A percentile compares a stretch with the other conserved stretches of the same genome.
These are phyloP conservation scores for Volvox reticuliferus DNA, from an alignment of 139 green algal species.

Conservation along the genomic window DNA sequence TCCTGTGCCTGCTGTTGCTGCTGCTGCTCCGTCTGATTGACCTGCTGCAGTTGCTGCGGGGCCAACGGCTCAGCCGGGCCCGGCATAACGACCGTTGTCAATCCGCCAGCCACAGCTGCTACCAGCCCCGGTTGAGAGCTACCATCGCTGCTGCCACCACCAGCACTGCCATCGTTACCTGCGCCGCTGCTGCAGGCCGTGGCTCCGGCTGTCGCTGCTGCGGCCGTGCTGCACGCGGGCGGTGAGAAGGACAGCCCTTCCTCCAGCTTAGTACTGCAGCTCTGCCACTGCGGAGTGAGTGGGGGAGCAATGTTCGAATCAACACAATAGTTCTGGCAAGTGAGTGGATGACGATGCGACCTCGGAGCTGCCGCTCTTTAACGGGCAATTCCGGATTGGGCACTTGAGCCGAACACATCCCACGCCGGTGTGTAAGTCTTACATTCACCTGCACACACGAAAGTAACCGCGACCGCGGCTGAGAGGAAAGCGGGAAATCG, in stretches of 20 bases:
- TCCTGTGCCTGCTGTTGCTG: neutral
- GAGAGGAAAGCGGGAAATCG: too few species aligned
- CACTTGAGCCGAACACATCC: too few species aligned
- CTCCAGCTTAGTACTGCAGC: conserved; percentile 35
- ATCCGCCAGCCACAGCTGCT: neutral
- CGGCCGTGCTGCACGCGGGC: too few species aligned
- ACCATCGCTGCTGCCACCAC: neutral
- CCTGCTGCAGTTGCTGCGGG: neutral
- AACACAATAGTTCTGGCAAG: too few species aligned
- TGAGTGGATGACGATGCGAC: too few species aligned
- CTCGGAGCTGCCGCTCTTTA: too few species aligned
- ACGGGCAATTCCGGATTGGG: too few species aligned
- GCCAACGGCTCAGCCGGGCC: neutral
- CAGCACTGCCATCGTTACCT: neutral
- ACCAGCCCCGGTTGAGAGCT: neutral
- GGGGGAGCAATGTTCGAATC: neutral
- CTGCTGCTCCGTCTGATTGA: neutral
- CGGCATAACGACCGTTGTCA: neutral
- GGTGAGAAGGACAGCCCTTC: neutral
- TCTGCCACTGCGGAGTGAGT: conserved; percentile 16
- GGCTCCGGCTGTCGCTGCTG: neutral
- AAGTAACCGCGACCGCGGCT: too few species aligned
- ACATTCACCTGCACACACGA: too few species aligned
- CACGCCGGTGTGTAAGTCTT: too few species aligned
- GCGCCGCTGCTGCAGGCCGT: neutral